phyloP scores from a whole-genome alignment of 2,329 filamentous ascomycete genomes.

The Stagonosporopsis cucurbitacearum region DNA sequence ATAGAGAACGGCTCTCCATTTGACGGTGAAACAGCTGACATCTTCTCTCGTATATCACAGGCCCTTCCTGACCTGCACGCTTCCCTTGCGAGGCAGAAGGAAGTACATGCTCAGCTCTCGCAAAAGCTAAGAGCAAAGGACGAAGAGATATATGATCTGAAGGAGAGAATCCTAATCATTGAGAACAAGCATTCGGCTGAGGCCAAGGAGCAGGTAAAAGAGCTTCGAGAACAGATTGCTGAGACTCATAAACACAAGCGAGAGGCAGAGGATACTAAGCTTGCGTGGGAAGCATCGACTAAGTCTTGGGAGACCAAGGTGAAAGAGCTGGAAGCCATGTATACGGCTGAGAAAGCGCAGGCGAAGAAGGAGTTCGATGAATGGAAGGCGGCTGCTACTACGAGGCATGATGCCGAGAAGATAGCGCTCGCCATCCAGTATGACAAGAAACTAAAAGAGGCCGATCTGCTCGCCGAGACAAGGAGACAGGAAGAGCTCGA shows the following conservation, averaged over 20 bases:
- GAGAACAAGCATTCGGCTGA: slow-evolving; percentile 60
- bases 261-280: slow-evolving; percentile 42
- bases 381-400: slow-evolving; percentile 48
- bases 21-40: slow-evolving; percentile 46
- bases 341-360: slow-evolving; percentile 46
- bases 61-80: slow-evolving; percentile 49
- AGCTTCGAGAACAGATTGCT: slow-evolving; percentile 56
- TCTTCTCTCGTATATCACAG: slow-evolving; percentile 48
- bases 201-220: slow-evolving; percentile 60
- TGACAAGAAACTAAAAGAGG: slow-evolving; percentile 53
- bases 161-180: slow-evolving; percentile 57
- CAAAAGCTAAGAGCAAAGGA: slow-evolving; percentile 61
- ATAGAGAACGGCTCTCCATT: slow-evolving; percentile 42
- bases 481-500: slow-evolving; percentile 54
- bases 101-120: slow-evolving; percentile 59
- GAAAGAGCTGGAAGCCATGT: slow-evolving; percentile 51
- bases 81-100: slow-evolving; percentile 55
- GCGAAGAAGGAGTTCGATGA: slow-evolving; percentile 52
- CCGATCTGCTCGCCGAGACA: slow-evolving; percentile 56
- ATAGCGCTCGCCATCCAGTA: slow-evolving; percentile 50
- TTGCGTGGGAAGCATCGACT: slow-evolving; percentile 42
- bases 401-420: slow-evolving; percentile 48
- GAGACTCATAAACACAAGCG: slow-evolving; percentile 54
- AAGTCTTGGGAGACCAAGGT: slow-evolving; percentile 53
- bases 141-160: slow-evolving; percentile 58